Base-by-base conservation (phyloP, 805 yeast genomes). In the Danielozyma ontarioensis region DNA sequence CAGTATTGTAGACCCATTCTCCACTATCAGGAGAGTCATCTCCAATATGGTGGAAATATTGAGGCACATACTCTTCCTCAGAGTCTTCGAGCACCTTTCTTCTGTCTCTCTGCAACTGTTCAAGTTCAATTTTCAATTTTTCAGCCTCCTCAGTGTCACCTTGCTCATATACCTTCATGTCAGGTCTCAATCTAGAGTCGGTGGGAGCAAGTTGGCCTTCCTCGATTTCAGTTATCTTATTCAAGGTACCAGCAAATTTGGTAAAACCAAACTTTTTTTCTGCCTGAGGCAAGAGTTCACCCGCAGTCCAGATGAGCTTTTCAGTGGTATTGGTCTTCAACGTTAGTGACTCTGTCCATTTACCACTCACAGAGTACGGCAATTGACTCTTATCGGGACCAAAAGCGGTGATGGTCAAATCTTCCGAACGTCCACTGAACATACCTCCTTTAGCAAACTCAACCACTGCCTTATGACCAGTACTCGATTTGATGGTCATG, bases 101-200 rank as follows among this genome's bases (percentile, higher is more conserved):
- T 50, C 95, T 71, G 5, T 65, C 74, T 49, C 98, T 74, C 62
- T 93, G 98, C 18, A 63, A 65, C 48, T 82, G 85, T 53, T 93
- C 98, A 13, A 89, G 62, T 24, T 69, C 60, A 25, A 76, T 54
- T 53, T 93, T 93, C 41, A 76, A 42, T 1, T 41, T 46, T 53
- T 90, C 97, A 0, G 97, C 96, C 33, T 67, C 58, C 14, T 77
- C 85, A 8, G 80, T 60, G 15, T 77, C 64, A 2, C 88, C 93
- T 13, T 70, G 53, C 51, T 86, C 95, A 46, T 86, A 87, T 2
- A 65, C 57, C 28, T 74, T 64, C 50, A 87, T 76, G 55, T 93
- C 98, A 1, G 97, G 97, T 51, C 98, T 74, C 28, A 79, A 58
- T 50, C 98, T 75, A 5, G 96, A 83, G 55, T 93, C 98, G 1